Evolutionary conservation across 2,329 filamentous ascomycete species (phyloP).

Genomic region (Sclerotiophoma versabilis): DNA sequence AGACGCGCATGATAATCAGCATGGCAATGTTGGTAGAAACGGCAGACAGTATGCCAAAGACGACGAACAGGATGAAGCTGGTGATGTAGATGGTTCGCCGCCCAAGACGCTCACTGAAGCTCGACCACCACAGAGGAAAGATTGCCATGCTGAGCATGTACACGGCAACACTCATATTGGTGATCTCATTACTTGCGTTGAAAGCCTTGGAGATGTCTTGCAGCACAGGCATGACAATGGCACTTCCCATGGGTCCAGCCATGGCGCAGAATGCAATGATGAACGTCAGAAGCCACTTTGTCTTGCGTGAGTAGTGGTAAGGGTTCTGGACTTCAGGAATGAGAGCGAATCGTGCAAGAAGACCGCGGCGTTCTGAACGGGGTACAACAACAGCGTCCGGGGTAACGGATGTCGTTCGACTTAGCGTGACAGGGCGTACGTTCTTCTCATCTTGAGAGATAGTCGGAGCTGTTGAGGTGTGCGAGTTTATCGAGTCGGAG

Average conservation of each 20-base stretch:
- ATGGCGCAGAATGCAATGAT: constrained; percentile 79
- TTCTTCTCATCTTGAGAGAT: constrained; percentile 26
- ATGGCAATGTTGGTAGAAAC: constrained; percentile 47
- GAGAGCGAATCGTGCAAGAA: constrained; percentile 73
- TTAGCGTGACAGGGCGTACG: constrained; percentile 27
- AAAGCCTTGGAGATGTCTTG: constrained; percentile 45
- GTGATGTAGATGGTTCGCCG: constrained; percentile 47
- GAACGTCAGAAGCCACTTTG: constrained; percentile 84
- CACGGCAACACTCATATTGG: constrained; percentile 51
- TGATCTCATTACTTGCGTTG: constrained; percentile 39
- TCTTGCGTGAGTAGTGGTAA: constrained; percentile 72
- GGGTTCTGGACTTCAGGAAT: constrained; percentile 82
- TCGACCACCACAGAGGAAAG: constrained; percentile 52
- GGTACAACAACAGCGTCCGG: constrained; percentile 58
- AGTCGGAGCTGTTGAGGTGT: constrained; percentile 27
- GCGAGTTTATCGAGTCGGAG: constrained; percentile 21
- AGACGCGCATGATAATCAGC: constrained; percentile 46
- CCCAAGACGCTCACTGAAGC: constrained; percentile 48
- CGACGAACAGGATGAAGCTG: constrained; percentile 44
- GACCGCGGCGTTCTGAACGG: constrained; percentile 67
- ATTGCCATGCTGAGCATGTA: constrained; percentile 54
- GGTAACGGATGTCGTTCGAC: constrained; percentile 41
- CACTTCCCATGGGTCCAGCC: constrained; percentile 81
- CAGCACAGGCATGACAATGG: constrained; percentile 73
- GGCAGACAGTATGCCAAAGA: constrained; percentile 45